Evolutionary conservation across 306 rosid genomes (phyloP).

Genomic region (Ziziphus jujuba): DNA sequence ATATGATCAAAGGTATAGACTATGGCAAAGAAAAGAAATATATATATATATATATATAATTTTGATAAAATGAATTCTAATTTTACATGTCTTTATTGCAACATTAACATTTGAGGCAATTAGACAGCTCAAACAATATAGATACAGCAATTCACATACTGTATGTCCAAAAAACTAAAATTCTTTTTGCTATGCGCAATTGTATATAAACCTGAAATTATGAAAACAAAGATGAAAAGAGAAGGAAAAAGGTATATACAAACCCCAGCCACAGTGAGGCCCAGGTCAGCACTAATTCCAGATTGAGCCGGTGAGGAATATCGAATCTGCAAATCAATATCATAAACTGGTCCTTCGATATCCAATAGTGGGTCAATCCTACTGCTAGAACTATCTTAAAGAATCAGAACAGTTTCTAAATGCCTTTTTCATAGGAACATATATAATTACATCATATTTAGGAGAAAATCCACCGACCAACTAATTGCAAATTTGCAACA

Average conservation of each 20-base stretch:
- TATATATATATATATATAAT: background rate
- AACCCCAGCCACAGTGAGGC: constrained; percentile 68
- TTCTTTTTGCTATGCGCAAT: too few species aligned
- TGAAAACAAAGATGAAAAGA: background rate
- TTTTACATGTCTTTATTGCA: background rate
- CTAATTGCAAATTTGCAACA: too few species aligned
- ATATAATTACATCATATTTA: too few species aligned
- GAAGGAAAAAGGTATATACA: background rate
- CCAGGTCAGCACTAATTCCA: constrained; percentile 60
- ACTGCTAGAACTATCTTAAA: background rate
- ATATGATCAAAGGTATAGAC: background rate
- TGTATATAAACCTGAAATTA: background rate
- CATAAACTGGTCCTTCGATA: background rate
- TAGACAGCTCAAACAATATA: background rate
- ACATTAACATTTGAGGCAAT: background rate
- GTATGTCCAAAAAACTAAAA: too few species aligned
- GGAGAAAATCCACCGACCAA: too few species aligned
- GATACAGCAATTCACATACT: too few species aligned
- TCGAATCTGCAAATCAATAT: constrained; percentile 59
- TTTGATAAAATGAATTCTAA: background rate
- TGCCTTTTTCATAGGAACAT: too few species aligned
- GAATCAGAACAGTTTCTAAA: background rate
- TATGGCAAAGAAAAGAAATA: background rate
- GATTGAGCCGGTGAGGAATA: constrained; percentile 85
- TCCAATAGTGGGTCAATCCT: background rate